Percentiles rank a stretch among this genome's conserved stretches.
These are phyloP conservation scores for Forsythia viridissima DNA, from an alignment of 257 asterid species.

Conservation along the genomic window DNA sequence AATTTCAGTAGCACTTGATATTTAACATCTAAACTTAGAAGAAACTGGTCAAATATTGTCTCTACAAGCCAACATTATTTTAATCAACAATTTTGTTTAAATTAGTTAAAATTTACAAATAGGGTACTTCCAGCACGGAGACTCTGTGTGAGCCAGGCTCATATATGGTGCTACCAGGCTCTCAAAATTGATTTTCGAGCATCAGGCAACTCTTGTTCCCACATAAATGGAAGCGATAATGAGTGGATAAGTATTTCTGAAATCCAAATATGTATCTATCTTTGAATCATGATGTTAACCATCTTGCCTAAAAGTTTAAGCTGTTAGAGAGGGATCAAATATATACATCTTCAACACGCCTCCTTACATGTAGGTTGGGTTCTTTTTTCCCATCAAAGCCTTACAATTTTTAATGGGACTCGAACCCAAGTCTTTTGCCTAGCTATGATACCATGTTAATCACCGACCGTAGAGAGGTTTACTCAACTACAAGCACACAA, in stretches of 20 bases:
- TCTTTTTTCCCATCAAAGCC: too few relatives aligned
- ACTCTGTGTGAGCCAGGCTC: not conserved
- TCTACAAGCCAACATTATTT: not conserved
- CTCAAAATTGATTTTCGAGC: too few relatives aligned
- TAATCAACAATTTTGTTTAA: not conserved
- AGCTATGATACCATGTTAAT: too few relatives aligned
- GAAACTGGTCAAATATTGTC: not conserved
- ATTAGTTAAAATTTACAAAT: not conserved
- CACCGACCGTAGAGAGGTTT: too few relatives aligned
- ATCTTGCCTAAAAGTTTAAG: too few relatives aligned
- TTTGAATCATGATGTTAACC: not conserved
- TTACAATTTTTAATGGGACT: too few relatives aligned
- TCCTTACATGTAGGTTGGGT: too few relatives aligned
- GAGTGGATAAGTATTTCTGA: not conserved
- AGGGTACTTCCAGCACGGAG: not conserved
- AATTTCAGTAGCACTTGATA: not conserved
- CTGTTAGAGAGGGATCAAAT: too few relatives aligned
- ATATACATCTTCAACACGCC: too few relatives aligned
- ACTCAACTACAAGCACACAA: too few relatives aligned
- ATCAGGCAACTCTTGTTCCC: not conserved
- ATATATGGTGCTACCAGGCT: not conserved
- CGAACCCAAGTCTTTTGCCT: too few relatives aligned
- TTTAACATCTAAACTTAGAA: not conserved
- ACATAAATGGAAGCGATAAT: not conserved
- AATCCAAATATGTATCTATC: not conserved